phyloP scores from a whole-genome alignment of 2,329 filamentous ascomycete genomes.

The Diplodia sapinea region DNA sequence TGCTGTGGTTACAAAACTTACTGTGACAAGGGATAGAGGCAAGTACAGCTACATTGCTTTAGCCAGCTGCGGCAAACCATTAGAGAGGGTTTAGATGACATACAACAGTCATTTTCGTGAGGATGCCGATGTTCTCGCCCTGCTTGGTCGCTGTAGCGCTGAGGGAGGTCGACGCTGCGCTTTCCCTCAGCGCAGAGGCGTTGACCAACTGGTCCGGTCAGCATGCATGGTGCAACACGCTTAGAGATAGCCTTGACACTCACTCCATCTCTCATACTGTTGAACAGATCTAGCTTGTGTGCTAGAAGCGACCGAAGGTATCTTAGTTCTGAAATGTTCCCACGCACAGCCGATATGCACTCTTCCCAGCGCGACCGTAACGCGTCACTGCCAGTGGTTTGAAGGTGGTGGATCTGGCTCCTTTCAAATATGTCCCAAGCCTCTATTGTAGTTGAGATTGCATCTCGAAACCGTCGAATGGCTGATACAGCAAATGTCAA shows the following conservation, averaged over 20 bases:
- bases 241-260: neutral
- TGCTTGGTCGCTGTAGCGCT: neutral
- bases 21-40: too few species aligned
- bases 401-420: neutral
- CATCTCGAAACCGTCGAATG: slow-evolving; percentile 20
- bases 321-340: slow-evolving; percentile 17
- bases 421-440: slow-evolving; percentile 20
- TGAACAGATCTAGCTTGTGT: slow-evolving; percentile 26
- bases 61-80: too few species aligned
- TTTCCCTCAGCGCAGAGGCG: slow-evolving; percentile 18
- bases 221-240: too few species aligned
- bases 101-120: slow-evolving; percentile 31
- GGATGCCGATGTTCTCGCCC: slow-evolving; percentile 19
- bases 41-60: too few species aligned
- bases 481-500: neutral
- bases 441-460: slow-evolving; percentile 11
- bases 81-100: too few species aligned
- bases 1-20: too few species aligned
- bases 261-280: slow-evolving; percentile 26
- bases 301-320: slow-evolving; percentile 2
- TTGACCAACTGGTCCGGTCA: slow-evolving; percentile 1
- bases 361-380: slow-evolving; percentile 10
- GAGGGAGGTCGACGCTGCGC: neutral
- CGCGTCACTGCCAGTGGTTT: slow-evolving; percentile 8
- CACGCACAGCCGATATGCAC: neutral